Percentiles rank a stretch among this genome's conserved stretches.
phyloP scores from a whole-genome alignment of 257 asterid genomes.

The Primulina eburnea region DNA sequence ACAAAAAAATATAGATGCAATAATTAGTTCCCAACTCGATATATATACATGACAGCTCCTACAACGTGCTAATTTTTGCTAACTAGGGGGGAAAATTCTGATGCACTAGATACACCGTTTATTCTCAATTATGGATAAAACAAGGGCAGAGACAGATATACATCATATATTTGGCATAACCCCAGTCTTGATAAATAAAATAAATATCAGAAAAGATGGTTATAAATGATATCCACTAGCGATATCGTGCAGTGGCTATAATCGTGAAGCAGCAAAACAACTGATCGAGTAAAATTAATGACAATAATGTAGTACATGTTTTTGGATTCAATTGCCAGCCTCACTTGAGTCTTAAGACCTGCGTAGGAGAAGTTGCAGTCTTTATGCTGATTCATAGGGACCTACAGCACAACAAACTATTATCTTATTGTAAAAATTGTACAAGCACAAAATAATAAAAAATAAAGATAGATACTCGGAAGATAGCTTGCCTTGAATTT shows the following conservation, averaged over 20 bases:
- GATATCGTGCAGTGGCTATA: background rate
- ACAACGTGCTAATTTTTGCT: background rate
- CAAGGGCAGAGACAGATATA: background rate
- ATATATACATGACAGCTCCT: background rate
- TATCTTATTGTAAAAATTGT: slow-evolving; percentile 18
- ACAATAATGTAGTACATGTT: slow-evolving; percentile 50
- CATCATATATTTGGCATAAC: background rate
- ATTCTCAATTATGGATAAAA: background rate
- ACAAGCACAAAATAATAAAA: slow-evolving; percentile 3
- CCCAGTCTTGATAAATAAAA: background rate
- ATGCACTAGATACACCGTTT: background rate
- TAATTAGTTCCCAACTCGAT: too few species aligned
- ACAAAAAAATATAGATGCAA: too few species aligned
- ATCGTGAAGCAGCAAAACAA: background rate
- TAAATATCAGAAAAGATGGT: background rate
- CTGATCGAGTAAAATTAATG: slow-evolving; percentile 3
- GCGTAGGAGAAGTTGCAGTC: slow-evolving; percentile 98
- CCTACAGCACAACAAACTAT: slow-evolving; percentile 45
- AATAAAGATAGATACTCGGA: slow-evolving; percentile 14
- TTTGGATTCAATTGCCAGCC: slow-evolving; percentile 85
- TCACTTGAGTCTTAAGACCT: slow-evolving; percentile 98
- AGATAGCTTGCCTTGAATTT: slow-evolving; percentile 57
- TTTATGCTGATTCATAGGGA: slow-evolving; percentile 96
- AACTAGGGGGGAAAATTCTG: background rate
- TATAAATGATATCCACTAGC: background rate